A percentile compares a stretch with the other conserved stretches of the same genome.
Evolutionary conservation across 1,284 basidiomycete species (phyloP).

Genomic region (Rhodotorula mucilaginosa): DNA sequence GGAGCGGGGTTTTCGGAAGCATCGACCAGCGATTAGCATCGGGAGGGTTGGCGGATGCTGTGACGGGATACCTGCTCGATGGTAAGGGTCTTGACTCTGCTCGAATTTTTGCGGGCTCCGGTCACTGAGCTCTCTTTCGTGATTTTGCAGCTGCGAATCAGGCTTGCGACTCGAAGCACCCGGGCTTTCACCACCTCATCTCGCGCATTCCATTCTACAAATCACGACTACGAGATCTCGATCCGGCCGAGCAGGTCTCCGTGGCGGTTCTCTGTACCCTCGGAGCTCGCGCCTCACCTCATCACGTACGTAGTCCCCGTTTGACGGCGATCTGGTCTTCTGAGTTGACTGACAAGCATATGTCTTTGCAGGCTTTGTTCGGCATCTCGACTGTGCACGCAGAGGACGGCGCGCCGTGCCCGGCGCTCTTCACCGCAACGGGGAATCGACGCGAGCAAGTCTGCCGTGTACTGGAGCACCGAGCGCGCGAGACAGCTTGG

Average conservation of each 20-base stretch:
- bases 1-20: neutral
- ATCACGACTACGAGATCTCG: constrained; percentile 12
- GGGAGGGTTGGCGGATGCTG: neutral
- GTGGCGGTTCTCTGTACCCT: constrained; percentile 27
- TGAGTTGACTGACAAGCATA: neutral
- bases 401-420: constrained; percentile 15
- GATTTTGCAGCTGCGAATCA: neutral
- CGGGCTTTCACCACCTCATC: constrained; percentile 12
- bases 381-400: constrained; percentile 14
- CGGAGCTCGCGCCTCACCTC: constrained; percentile 15
- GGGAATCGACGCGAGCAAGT: constrained; percentile 18
- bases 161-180: constrained; percentile 28
- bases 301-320: neutral
- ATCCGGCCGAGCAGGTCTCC: constrained; percentile 16
- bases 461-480: constrained; percentile 8
- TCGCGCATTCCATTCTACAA: constrained; percentile 18
- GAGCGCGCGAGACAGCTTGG: constrained; percentile 28
- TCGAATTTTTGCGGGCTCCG: neutral
- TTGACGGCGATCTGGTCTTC: neutral
- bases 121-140: neutral
- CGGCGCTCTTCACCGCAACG: constrained; percentile 8
- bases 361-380: constrained; percentile 11
- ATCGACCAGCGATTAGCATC: neutral
- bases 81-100: neutral
- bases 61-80: constrained; percentile 29